Evolutionary conservation across 192 early-diverging fungal species (phyloP), one percentile per base, ranked within the genome.

Genomic region (Coemansia sp.): DNA sequence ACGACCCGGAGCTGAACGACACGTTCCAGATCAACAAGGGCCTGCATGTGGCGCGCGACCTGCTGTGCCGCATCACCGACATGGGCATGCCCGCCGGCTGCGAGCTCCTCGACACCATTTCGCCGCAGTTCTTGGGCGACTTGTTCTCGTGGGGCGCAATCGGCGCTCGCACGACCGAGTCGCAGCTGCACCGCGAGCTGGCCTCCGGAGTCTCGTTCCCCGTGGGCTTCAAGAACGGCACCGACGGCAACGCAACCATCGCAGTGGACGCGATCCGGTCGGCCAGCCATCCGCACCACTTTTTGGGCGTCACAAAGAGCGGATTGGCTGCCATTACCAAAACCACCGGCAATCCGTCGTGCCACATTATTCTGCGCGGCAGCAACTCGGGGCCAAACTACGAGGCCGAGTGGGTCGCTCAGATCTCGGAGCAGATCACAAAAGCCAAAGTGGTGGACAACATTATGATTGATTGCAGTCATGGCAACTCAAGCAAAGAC

Each of bases 181-280:
- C 90, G 58, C 96, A 98, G 70, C 81, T 96, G 23, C 94, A 98
- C 73, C 87, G 96, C 52, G 96, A 98, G 71, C 84, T 98, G 37
- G 92, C 96, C 5, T 93, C 91, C 2, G 96, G 96, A 10, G 86
- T 93, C 14, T 95, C 93, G 47, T 93, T 95, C 86, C 94, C 96
- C 8, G 89, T 98, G n/a, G 96, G 96, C 0, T 97, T 98, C 88
- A 98, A 98, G 83, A 97, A 96, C 65, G 92, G 94, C 54, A 98
- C 96, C 4, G 95, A 98, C 64, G 96, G 96, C 46, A 97, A 89
- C 63, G 85, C 87, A 25, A 66, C 66, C 5, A 87, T 91, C 47
- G 90, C 90, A 1, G 76, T 91, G 14, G 89, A 91, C 59, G 90
- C 87, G 23, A 92, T 91, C 66, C 85, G 85, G 53, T 85, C 88